Percentiles rank a stretch among this genome's conserved stretches.
phyloP scores from a whole-genome alignment of 2,329 filamentous ascomycete genomes.

The Hypoxylon sp. region DNA sequence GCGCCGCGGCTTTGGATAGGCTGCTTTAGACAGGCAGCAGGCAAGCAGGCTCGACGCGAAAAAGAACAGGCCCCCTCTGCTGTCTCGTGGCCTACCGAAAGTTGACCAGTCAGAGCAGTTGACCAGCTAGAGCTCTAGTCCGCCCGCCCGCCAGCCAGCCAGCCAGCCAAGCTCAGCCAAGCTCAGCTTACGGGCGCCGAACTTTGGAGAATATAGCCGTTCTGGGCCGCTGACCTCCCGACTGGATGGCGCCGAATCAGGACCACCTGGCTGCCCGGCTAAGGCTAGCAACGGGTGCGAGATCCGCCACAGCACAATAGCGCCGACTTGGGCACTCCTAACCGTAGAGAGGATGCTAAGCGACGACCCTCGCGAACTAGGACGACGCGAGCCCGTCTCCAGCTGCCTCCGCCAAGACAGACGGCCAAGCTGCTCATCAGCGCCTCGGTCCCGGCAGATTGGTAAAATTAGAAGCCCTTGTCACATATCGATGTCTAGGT shows the following conservation, averaged over 20 bases:
- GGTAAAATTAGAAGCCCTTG: constrained; percentile 16
- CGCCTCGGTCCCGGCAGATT: constrained; percentile 26
- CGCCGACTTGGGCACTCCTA: constrained; percentile 15
- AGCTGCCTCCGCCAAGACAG: constrained; percentile 25
- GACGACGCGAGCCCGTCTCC: not conserved
- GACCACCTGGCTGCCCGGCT: constrained; percentile 1
- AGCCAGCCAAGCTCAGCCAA: no score
- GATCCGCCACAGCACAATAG: constrained; percentile 21
- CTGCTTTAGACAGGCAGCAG: no score
- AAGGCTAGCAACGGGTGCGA: constrained; percentile 24
- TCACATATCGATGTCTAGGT: no score
- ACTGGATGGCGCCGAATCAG: constrained; percentile 34
- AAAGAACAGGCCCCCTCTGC: not conserved
- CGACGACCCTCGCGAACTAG: constrained; percentile 10
- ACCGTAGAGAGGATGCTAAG: constrained; percentile 4
- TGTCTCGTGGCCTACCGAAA: constrained; percentile 31
- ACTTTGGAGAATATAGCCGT: constrained; percentile 22
- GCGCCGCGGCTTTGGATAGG: constrained; percentile 2
- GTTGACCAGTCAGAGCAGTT: constrained; percentile 11
- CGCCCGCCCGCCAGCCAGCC: no score
- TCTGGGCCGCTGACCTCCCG: constrained; percentile 25
- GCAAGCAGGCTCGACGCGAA: no score
- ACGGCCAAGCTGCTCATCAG: constrained; percentile 22
- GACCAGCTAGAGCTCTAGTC: no score
- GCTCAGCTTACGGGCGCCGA: no score